Conservation (phyloP, 495 filamentous ascomycete species). For the Ascodesmis nigricans region DNA sequence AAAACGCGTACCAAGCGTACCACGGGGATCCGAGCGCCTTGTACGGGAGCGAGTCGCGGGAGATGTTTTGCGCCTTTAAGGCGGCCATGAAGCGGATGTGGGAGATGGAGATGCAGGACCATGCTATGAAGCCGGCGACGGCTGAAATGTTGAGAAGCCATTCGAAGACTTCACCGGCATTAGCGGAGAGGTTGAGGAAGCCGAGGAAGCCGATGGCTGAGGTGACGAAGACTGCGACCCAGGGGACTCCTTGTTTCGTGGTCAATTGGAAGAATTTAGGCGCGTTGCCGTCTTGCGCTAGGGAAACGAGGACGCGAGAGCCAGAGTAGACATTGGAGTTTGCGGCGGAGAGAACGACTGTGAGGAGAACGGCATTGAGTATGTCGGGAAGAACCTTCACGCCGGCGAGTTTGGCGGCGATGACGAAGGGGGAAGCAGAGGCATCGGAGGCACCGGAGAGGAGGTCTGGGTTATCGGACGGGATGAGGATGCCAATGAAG, state of each 20-base stretch:
- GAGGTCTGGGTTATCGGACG: conserved; percentile 31
- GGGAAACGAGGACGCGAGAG: neutral
- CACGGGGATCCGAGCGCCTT: conserved; percentile 29
- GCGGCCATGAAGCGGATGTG: conserved; percentile 31
- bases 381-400: conserved; percentile 44
- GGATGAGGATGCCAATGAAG: conserved; percentile 53
- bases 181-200: conserved; percentile 16
- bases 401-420: conserved; percentile 44
- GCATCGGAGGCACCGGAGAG: conserved; percentile 27
- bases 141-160: conserved; percentile 26
- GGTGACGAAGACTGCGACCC: neutral
- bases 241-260: neutral
- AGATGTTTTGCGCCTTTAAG: conserved; percentile 28
- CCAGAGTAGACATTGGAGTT: neutral
- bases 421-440: conserved; percentile 52
- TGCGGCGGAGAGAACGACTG: neutral
- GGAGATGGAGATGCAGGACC: conserved; percentile 28
- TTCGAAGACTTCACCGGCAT: conserved; percentile 26
- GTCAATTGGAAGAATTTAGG: neutral
- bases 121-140: conserved; percentile 34
- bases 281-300: neutral
- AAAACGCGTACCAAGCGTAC: conserved; percentile 31
- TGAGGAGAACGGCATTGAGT: conserved; percentile 51
- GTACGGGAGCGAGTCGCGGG: conserved; percentile 30
- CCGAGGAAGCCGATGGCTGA: conserved; percentile 13